Evolutionary conservation across 1,284 basidiomycete species (phyloP), one percentile per base, ranked within the genome.

Genomic region (Rhizoctonia solani): DNA sequence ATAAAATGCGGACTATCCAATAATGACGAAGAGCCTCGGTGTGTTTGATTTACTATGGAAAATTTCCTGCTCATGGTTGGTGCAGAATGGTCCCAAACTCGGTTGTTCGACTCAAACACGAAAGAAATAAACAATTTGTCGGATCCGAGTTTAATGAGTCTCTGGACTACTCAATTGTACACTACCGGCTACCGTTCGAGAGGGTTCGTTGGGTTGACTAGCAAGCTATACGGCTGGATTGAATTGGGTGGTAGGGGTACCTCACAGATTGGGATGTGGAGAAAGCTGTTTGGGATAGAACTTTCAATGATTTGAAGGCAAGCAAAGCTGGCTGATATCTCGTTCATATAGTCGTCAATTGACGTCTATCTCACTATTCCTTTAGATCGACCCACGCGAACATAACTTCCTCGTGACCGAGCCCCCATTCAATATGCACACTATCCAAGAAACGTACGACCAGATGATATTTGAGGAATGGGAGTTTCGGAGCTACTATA

Each of bases 401-500:
- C 85, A 87, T 0, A 87, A 88, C 1, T 79, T 96, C 41, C 79
- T 98, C 54, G 84, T 98, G 56, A 97, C 95, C 1, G 95, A 98
- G 77, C 92, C 95, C 2, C 93, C 93, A 75, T 92, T 95, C 82
- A 93, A 96, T 76, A 80, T 96, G 9, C 92, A 92, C 19, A 93
- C 93, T 75, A 85, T 96, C 19, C 90, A 95, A 78, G 89, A 93
- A 46, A 85, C 92, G 42, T 94, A 95, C 71, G 95, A 98, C 76
- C 90, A 97, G 77, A 90, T 98, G 75, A 81, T 96, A 0, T 97
- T 97, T 73, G 95, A 98, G 74, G 94, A 97, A 77, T 98, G 95
- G 79, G 95, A 95, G 73, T 97, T 96, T 74, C 80, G 83, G 49
- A 88, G 90, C 52, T 92, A 93, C 75, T 84, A 86, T 76, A 84